These are phyloP conservation scores for Penicillium nucicola DNA, from an alignment of 495 filamentous ascomycete species.

Conservation along the genomic window DNA sequence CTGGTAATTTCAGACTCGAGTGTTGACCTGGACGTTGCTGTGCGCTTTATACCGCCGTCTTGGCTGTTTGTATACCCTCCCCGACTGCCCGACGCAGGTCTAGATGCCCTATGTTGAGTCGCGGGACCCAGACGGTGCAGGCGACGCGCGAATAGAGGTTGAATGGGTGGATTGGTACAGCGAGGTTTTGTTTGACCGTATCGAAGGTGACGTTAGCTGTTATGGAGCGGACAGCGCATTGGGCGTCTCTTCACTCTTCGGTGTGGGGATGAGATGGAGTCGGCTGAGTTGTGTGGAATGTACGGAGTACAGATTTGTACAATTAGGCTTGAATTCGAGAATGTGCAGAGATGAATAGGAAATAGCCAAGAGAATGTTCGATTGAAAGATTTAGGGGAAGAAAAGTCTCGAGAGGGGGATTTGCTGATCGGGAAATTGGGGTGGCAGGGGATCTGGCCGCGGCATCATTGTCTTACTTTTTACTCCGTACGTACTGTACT, in stretches of 20 bases:
- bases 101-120: conserved; percentile 1
- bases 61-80: neutral
- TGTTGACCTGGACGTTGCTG: neutral
- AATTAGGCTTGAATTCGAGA: neutral
- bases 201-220: no score
- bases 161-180: neutral
- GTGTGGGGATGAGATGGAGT: neutral
- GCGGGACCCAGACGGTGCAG: neutral
- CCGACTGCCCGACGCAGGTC: neutral
- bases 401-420: conserved; percentile 7
- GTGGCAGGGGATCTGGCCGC: conserved; percentile 27
- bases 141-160: neutral
- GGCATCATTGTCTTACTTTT: neutral
- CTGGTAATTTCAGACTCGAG: neutral
- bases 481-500: conserved; percentile 1
- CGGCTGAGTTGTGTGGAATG: neutral
- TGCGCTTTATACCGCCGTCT: neutral
- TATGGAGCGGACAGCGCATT: conserved; percentile 24
- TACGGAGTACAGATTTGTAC: conserved; percentile 2
- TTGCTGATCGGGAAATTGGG: conserved; percentile 24
- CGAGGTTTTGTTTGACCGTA: neutral
- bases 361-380: conserved; percentile 1
- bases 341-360: neutral
- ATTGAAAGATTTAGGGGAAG: neutral
- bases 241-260: conserved; percentile 21